These are phyloP conservation scores for Anastatica hierochuntica DNA, from an alignment of 345 rosid genomes.

Conservation along the genomic window DNA sequence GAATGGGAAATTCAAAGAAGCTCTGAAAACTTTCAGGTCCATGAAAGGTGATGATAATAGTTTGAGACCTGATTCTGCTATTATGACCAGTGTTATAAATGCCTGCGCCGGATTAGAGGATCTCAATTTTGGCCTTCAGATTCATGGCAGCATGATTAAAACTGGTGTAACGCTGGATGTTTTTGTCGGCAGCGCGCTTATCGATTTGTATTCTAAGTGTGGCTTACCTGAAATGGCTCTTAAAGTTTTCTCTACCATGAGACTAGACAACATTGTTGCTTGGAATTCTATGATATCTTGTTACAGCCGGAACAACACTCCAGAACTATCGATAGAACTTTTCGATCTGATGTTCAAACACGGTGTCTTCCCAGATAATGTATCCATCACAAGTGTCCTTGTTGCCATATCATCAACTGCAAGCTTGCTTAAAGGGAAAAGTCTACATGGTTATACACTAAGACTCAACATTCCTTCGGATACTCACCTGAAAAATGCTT, in stretches of 20 bases:
- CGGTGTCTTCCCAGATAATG: slow-evolving; percentile 43
- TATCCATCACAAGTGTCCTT: slow-evolving; percentile 62
- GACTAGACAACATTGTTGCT: slow-evolving; percentile 41
- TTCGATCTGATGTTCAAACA: slow-evolving; percentile 34
- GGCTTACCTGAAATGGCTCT: slow-evolving; percentile 46
- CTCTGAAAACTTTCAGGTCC: slow-evolving; percentile 33
- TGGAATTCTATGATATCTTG: slow-evolving; percentile 79
- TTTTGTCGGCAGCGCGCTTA: slow-evolving; percentile 55
- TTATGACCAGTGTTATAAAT: slow-evolving; percentile 44
- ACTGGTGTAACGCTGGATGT: slow-evolving; percentile 42
- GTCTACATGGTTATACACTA: slow-evolving; percentile 49
- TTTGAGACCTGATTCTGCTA: slow-evolving; percentile 50
- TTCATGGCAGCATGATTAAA: slow-evolving; percentile 50
- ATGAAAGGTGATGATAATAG: slow-evolving; percentile 38
- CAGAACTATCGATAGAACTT: slow-evolving; percentile 44
- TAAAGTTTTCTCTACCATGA: slow-evolving; percentile 43
- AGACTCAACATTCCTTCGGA: slow-evolving; percentile 39
- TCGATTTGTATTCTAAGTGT: slow-evolving; percentile 76
- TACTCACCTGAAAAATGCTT: slow-evolving; percentile 49
- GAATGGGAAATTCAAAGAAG: slow-evolving; percentile 45
- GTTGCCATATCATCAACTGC: slow-evolving; percentile 57
- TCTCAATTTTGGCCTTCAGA: slow-evolving; percentile 31
- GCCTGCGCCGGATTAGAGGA: slow-evolving; percentile 51
- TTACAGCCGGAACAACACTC: slow-evolving; percentile 48
- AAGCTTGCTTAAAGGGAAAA: slow-evolving; percentile 53